Base-by-base conservation (phyloP, 2,329 filamentous ascomycete species). In the Colletotrichum sp. region DNA sequence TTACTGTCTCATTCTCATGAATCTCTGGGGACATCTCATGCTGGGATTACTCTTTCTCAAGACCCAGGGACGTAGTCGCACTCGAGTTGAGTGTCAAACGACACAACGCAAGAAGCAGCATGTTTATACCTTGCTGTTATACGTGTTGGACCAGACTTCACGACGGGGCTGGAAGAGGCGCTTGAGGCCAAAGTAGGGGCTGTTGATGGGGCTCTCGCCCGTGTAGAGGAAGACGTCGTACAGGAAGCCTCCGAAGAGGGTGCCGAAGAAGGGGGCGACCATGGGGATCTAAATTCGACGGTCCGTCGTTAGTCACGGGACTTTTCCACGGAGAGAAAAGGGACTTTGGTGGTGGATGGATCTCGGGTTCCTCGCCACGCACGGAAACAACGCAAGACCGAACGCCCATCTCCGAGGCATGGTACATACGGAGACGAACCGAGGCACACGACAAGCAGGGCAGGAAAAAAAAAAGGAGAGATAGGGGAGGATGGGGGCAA, bases 171-270 rank as follows among this genome's bases (percentile, higher is more conserved):
- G 81, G 43, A 83, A 77, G 0, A 93, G 79, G 30, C 90, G 86
- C 78, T 88, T 88, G n/a, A 95, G 80, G 0, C 93, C 93, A 80
- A 94, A 82, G 84, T 87, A 92, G 0, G 92, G 92, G 0, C 88
- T 92, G 83, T 95, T 95, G 78, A 95, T 87, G 1, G 93, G 93
- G 78, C 90, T 93, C n/a, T 93, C 84, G 5, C 93, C 93, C 0
- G 92, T 94, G 81, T 92, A 95, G 52, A 95, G 86, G 81, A 94
- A 91, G 3, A 90, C 81, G 81, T 94, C 93, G 80, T 94, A 94
- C 28, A 94, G 78, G 81, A 92, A 91, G 3, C 91, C 93, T 5
- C 93, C 93, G 78, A 93, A 91, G 0, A 87, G 82, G 79, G 88
- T 91, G 7, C 93, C 94, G 12, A 90, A 82, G 80, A 95, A 94